Evolutionary conservation across 2,329 filamentous ascomycete genomes (phyloP), one percentile per base, ranked within the genome.

Genomic region (Penicillium concentricum): DNA sequence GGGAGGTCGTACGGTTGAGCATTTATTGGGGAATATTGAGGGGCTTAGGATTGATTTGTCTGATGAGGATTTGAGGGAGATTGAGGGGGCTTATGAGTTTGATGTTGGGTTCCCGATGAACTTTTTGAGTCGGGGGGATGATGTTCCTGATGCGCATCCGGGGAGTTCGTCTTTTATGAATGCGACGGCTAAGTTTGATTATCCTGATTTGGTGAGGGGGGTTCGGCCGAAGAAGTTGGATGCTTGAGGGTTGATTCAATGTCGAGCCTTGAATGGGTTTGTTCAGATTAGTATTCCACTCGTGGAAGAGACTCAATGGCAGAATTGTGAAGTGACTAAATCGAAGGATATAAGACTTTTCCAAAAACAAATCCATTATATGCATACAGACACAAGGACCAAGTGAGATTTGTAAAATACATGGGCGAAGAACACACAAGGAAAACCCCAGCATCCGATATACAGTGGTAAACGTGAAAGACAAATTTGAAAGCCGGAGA

Each of bases 1-100:
- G 12, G 83, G 82, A 2, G 79, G 79, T 0, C 71, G 81, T 13
- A 84, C 80, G 63, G 64, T 81, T 28, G 79, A 82, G 62, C 81
- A 85, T 54, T 65, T 84, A 10, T 66, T 77, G 54, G 76, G 77
- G 16, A 87, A 86, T 64, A 83, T 87, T 56, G 75, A 81, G 64
- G 83, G 82, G 0, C 64, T 87, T 54, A 75, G 67, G 5, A 67
- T 87, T 34, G 65, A 72, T 20, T 71, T 87, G 53, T 79, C 77
- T 0, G 74, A 80, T 2, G 77, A 82, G 16, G 82, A 87, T 58
- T 74, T 87, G 15, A 69, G 75, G 38, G 78, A 81, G 58, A 82
- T 87, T 56, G 84, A 87, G 59, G 69, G 67, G 3, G 79, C 81
- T 13, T 72, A 74, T 45, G 67, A 75, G 5, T 87, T 87, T 61